These are phyloP conservation scores for Chaetoceros tenuissimus DNA, from an alignment of 108 stramenopile species.

Conservation along the genomic window DNA sequence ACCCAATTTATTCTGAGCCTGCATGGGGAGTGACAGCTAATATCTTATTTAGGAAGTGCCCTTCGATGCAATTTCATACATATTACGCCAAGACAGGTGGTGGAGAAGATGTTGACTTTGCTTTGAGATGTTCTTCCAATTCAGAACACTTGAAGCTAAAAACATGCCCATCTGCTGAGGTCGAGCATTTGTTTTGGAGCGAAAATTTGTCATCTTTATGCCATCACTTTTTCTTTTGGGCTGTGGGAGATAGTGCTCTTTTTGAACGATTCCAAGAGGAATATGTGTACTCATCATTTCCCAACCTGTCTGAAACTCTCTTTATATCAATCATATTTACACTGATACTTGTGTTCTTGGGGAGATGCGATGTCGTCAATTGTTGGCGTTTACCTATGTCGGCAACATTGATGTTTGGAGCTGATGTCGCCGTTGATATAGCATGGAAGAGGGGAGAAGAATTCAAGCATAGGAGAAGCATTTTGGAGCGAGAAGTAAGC, in stretches of 20 bases:
- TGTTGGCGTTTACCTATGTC: too few relatives aligned
- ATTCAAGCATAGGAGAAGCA: constrained; percentile 13
- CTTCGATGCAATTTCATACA: constrained; percentile 12
- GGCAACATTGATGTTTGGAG: background rate
- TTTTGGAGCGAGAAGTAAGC: constrained; percentile 9
- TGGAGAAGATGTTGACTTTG: constrained; percentile 45
- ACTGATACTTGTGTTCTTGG: too few relatives aligned
- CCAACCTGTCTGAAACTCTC: constrained; percentile 26
- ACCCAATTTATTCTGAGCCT: constrained; percentile 16
- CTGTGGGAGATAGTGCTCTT: constrained; percentile 35
- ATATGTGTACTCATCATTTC: constrained; percentile 29
- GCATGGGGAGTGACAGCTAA: constrained; percentile 64
- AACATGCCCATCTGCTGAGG: too few relatives aligned
- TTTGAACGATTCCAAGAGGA: constrained; percentile 30
- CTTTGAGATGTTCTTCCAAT: too few relatives aligned
- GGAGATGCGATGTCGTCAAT: too few relatives aligned
- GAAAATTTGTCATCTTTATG: too few relatives aligned
- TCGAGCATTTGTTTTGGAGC: too few relatives aligned
- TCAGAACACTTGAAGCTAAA: too few relatives aligned
- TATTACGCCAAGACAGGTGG: constrained; percentile 51
- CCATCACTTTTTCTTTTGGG: constrained; percentile 38
- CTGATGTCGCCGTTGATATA: constrained; percentile 3
- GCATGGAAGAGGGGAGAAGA: constrained; percentile 7
- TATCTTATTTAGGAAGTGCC: constrained; percentile 22
- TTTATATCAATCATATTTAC: constrained; percentile 6